Percentiles rank a stretch among this genome's conserved stretches.
Evolutionary conservation across 2,329 filamentous ascomycete species (phyloP).

Genomic region (Camillea tinctor): DNA sequence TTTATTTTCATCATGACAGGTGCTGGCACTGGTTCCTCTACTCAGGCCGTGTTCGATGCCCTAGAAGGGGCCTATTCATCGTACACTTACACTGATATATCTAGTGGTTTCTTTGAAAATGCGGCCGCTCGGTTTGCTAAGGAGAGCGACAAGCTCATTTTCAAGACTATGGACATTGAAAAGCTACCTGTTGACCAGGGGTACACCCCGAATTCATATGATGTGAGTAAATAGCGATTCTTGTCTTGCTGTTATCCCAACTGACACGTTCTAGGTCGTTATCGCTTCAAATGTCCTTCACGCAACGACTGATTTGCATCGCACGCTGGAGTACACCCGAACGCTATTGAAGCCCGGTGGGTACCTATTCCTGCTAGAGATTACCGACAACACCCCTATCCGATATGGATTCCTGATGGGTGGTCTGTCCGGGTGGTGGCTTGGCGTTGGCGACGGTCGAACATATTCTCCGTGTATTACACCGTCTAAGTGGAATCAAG

Average conservation of each 20-base stretch:
- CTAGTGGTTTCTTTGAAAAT: slow-evolving; percentile 39
- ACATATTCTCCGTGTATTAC: slow-evolving; percentile 15
- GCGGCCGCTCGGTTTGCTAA: slow-evolving; percentile 31
- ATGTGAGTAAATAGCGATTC: slow-evolving; percentile 4
- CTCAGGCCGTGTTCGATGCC: slow-evolving; percentile 32
- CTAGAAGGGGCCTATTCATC: slow-evolving; percentile 31
- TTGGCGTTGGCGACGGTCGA: slow-evolving; percentile 28
- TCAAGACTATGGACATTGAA: slow-evolving; percentile 30
- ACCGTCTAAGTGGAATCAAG: slow-evolving; percentile 23
- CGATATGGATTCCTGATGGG: slow-evolving; percentile 30
- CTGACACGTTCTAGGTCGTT: too few species aligned
- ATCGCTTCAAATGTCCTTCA: slow-evolving; percentile 5
- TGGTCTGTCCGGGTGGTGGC: slow-evolving; percentile 39
- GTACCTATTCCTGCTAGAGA: slow-evolving; percentile 5
- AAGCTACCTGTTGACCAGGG: slow-evolving; percentile 30
- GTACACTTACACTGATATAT: slow-evolving; percentile 48
- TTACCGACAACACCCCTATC: not conserved
- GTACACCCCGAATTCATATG: slow-evolving; percentile 24
- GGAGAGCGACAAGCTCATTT: slow-evolving; percentile 30
- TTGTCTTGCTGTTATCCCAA: too few species aligned
- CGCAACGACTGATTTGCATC: slow-evolving; percentile 14
- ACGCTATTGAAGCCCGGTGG: slow-evolving; percentile 20
- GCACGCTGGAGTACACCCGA: slow-evolving; percentile 14
- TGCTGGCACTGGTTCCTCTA: slow-evolving; percentile 44
- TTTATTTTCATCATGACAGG: too few species aligned